phyloP scores from a whole-genome alignment of 495 filamentous ascomycete genomes.

The Elasticomyces elasticus region DNA sequence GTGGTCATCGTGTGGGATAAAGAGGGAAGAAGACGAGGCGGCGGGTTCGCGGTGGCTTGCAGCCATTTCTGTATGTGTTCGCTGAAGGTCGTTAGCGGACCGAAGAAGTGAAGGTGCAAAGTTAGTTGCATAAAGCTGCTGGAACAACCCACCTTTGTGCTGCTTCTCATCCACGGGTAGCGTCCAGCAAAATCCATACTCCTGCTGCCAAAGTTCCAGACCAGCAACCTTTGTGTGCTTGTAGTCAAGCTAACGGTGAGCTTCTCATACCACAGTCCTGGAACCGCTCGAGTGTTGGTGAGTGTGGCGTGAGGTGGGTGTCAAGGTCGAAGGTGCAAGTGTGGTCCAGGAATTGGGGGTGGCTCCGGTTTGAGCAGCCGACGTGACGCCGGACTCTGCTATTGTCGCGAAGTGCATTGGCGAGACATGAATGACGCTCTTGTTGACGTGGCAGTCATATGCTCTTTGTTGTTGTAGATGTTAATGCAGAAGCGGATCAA shows the following conservation, averaged over 20 bases:
- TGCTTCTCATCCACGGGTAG: not conserved
- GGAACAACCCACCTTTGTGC: slow-evolving; percentile 6
- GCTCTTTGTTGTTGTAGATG: not conserved
- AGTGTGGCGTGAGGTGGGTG: not conserved
- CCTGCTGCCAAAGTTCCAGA: not conserved
- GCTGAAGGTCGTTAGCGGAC: not conserved
- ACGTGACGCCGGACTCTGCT: not conserved
- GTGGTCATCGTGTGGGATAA: slow-evolving; percentile 16
- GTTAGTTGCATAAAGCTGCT: not conserved
- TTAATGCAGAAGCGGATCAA: not conserved
- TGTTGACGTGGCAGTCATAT: not conserved
- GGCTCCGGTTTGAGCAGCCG: too few relatives aligned
- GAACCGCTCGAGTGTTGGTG: not conserved
- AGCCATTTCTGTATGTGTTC: slow-evolving; percentile 2
- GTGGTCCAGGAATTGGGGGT: not conserved
- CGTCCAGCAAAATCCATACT: slow-evolving; percentile 3
- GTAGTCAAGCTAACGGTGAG: too few relatives aligned
- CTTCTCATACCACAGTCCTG: too few relatives aligned
- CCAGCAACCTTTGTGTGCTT: not conserved
- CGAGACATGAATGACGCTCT: too few relatives aligned
- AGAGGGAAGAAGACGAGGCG: slow-evolving; percentile 4
- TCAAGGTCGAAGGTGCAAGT: not conserved
- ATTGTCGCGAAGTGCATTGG: too few relatives aligned
- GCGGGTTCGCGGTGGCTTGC: not conserved
- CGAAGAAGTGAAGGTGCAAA: not conserved